These are phyloP conservation scores for Dactylis glomerata DNA, from an alignment of 176 grass and related monocot genomes.

Conservation along the genomic window DNA sequence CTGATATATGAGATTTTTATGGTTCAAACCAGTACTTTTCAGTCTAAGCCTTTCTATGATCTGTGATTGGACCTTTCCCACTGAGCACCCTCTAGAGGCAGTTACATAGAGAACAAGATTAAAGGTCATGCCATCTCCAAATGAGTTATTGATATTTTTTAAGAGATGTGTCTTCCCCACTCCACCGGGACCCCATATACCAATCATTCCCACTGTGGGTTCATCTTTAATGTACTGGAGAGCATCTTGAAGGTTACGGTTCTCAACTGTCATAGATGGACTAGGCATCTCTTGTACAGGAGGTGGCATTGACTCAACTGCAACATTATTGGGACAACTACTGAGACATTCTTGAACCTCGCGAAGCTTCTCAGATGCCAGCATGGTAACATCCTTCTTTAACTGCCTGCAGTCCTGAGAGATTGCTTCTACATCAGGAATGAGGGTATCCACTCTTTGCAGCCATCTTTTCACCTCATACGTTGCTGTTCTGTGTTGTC, in stretches of 20 bases:
- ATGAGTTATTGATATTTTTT: background rate
- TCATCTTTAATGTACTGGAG: conserved; percentile 8
- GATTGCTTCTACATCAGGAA: background rate
- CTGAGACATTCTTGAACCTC: background rate
- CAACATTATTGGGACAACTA: background rate
- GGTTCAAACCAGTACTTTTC: background rate
- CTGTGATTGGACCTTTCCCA: background rate
- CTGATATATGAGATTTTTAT: background rate
- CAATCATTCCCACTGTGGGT: background rate
- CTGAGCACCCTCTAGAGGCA: background rate
- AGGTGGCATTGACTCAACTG: background rate
- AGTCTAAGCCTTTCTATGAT: background rate
- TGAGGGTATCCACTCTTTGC: background rate
- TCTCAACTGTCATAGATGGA: background rate
- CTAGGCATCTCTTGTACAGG: conserved; percentile 12
- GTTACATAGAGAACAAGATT: background rate
- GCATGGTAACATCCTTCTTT: background rate
- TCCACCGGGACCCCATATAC: conserved; percentile 23
- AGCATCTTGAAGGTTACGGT: background rate
- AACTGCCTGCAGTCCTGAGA: background rate
- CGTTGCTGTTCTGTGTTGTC: background rate
- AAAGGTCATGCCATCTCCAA: background rate
- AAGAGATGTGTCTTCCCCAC: background rate
- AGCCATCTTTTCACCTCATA: background rate
- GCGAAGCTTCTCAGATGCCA: conserved; percentile 2